A percentile compares a stretch with the other conserved stretches of the same genome.
Evolutionary conservation across 495 filamentous ascomycete genomes (phyloP).

Genomic region (Daldinia concentrica): DNA sequence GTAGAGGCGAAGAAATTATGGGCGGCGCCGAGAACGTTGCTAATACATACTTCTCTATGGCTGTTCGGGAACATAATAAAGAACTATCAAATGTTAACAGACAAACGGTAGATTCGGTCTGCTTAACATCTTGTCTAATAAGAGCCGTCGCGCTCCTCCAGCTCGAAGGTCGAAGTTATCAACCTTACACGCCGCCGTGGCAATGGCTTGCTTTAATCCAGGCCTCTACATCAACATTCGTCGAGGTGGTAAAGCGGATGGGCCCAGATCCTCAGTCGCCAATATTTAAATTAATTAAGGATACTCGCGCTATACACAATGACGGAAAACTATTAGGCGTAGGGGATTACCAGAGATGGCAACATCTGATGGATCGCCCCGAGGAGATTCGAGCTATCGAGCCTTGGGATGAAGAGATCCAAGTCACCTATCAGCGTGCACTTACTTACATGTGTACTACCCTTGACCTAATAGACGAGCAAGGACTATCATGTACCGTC

Average conservation of each 20-base stretch:
- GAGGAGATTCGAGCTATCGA: constrained; percentile 33
- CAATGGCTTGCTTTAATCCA: constrained; percentile 49
- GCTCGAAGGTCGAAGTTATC: constrained; percentile 43
- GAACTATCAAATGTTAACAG: constrained; percentile 45
- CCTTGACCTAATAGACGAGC: constrained; percentile 41
- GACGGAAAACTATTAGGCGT: constrained; percentile 8
- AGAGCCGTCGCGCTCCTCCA: constrained; percentile 43
- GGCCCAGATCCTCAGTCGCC: constrained; percentile 27
- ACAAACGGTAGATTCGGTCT: constrained; percentile 51
- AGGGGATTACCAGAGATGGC: constrained; percentile 10
- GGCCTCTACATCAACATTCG: constrained; percentile 36
- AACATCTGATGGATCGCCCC: constrained; percentile 19
- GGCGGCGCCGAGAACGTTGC: constrained; percentile 38
- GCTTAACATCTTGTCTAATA: constrained; percentile 45
- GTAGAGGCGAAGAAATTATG: constrained; percentile 28
- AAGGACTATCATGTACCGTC: constrained; percentile 36
- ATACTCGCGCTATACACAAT: constrained; percentile 15
- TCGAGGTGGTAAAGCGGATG: constrained; percentile 34
- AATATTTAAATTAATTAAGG: constrained; percentile 22
- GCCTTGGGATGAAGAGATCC: constrained; percentile 44
- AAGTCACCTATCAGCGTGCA: constrained; percentile 47
- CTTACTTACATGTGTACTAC: constrained; percentile 50
- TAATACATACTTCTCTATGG: constrained; percentile 47
- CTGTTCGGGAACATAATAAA: constrained; percentile 49
- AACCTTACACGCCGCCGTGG: constrained; percentile 51